Evolutionary conservation across 2,329 filamentous ascomycete genomes (phyloP), one percentile per base, ranked within the genome.

Genomic region (Cytospora chrysosperma): DNA sequence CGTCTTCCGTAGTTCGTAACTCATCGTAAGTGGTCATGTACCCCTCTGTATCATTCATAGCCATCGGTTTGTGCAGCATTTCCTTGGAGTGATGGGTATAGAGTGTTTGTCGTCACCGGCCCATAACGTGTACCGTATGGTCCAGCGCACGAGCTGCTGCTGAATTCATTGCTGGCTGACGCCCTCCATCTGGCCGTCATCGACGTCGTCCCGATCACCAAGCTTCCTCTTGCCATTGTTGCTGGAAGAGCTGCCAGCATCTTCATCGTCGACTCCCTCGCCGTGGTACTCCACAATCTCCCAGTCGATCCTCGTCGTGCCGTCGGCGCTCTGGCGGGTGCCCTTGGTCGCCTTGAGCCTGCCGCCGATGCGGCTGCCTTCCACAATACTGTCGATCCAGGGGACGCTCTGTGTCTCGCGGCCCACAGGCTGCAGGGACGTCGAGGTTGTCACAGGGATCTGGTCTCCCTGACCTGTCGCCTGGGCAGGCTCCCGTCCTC

Each of bases 371-470:
- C 81, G 82, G 68, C 91, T 93, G 60, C 92, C 88, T 70, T 91
- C 85, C 3, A 96, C 84, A 81, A 96, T 83, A 67, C 86, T 85
- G 69, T 96, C 91, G 69, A 96, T 94, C 91, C 92, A 97, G 0
- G 92, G 90, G 30, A 94, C 83, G 3, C 89, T 88, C 79, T 88
- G 91, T 4, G 86, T 87, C 53, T 91, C 80, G 0, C 85, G 85
- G 70, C 70, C 80, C 66, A 62, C 71, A 65, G 69, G 63, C 52
- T 66, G 74, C 55, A 56, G 12, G 52, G 56, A 43, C n/a, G 57
- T 34, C 34, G 53, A 37, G 10, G 32, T 34, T 13, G 56, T 15
- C 7, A 21, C 61, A 17, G 61, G 58, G 24, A 54, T 13, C 12
- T 52, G 53, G 10, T 75, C 68, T 43, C 67, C 72, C 17, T 75